phyloP scores from a whole-genome alignment of 345 rosid species.

The Iberis pinnata region DNA sequence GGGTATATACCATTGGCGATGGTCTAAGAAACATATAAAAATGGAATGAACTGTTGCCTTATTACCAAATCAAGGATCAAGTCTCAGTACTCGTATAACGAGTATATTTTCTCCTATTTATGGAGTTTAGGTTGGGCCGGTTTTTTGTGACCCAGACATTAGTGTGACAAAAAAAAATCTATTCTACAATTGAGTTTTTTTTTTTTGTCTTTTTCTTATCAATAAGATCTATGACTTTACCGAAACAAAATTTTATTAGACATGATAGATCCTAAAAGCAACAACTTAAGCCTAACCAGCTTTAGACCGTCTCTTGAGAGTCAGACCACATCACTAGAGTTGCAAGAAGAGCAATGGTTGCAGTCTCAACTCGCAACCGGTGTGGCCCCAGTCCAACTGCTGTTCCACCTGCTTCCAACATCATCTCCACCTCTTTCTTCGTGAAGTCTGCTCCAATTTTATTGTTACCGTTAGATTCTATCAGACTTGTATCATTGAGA shows the following conservation, averaged over 20 bases:
- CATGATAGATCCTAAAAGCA: background rate
- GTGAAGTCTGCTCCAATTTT: slow-evolving; percentile 19
- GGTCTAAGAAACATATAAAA: no score
- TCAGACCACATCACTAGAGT: slow-evolving; percentile 83
- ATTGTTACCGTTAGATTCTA: slow-evolving; percentile 7
- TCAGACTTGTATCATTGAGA: background rate
- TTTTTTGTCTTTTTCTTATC: background rate
- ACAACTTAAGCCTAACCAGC: slow-evolving; percentile 13
- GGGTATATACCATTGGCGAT: no score
- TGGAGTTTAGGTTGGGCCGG: no score
- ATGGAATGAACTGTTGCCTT: no score
- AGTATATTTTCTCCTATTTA: no score
- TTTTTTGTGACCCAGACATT: no score
- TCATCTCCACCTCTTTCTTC: slow-evolving; percentile 48
- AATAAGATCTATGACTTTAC: background rate
- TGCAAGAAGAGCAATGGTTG: slow-evolving; percentile 70
- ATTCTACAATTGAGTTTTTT: no score
- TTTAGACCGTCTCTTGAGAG: slow-evolving; percentile 32
- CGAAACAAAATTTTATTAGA: slow-evolving; percentile 3
- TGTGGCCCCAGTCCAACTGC: slow-evolving; percentile 80
- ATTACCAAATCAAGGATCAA: no score
- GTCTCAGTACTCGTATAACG: no score
- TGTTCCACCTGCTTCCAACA: slow-evolving; percentile 60
- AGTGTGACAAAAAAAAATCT: no score
- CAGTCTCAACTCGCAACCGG: slow-evolving; percentile 86